These are phyloP conservation scores for Geotrichum ghanense DNA, from an alignment of 805 yeast genomes.

Conservation along the genomic window DNA sequence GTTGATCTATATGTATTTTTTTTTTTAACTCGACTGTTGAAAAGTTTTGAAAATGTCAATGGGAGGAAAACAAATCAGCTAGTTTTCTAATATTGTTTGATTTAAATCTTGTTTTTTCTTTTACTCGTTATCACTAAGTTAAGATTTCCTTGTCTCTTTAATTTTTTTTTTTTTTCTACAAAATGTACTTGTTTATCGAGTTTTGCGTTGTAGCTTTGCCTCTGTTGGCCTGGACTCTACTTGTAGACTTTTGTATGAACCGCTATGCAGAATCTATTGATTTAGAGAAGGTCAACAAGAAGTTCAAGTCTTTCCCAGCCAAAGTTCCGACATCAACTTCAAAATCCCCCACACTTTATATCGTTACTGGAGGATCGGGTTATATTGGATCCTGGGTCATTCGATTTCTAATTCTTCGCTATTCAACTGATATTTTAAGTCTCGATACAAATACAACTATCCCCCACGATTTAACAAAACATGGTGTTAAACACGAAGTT, in stretches of 20 bases:
- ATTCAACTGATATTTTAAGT: conserved; percentile 14
- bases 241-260: not conserved
- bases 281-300: not conserved
- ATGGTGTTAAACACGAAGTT: conserved; percentile 14
- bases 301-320: not conserved
- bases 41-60: too few species aligned
- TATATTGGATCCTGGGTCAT: conserved; percentile 24
- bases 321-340: not conserved
- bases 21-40: too few species aligned
- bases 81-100: too few species aligned
- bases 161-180: too few species aligned
- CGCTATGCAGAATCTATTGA: not conserved
- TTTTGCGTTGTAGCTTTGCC: not conserved
- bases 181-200: not conserved
- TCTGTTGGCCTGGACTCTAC: not conserved
- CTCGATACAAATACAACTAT: conserved; percentile 15
- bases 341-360: conserved; percentile 7
- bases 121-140: too few species aligned
- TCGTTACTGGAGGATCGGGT: conserved; percentile 23
- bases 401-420: conserved; percentile 19
- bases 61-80: not conserved
- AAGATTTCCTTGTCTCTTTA: too few species aligned
- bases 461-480: conserved; percentile 17
- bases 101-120: not conserved
- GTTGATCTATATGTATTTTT: too few species aligned